Evolutionary conservation across 805 yeast genomes (phyloP).

Genomic region (Zygoascus tannicola): DNA sequence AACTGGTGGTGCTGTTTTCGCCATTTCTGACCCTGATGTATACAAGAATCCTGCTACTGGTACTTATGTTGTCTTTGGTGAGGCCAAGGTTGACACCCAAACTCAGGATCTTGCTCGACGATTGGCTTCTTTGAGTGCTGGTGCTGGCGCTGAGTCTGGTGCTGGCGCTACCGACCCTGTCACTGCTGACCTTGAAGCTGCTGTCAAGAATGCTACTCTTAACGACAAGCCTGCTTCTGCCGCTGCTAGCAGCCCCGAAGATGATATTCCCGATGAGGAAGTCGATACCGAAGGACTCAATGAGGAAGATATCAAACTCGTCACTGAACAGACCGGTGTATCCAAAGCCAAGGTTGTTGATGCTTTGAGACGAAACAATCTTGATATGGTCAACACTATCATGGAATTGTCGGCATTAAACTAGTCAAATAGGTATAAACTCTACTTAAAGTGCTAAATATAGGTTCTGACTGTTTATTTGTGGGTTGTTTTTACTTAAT

Average conservation of each 20-base stretch:
- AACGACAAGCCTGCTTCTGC: constrained; percentile 32
- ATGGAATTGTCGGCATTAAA: constrained; percentile 42
- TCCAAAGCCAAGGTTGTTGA: constrained; percentile 84
- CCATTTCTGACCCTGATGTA: constrained; percentile 90
- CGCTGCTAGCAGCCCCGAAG: constrained; percentile 32
- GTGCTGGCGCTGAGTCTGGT: constrained; percentile 30
- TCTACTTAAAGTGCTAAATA: too few relatives aligned
- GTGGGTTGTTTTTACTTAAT: too few relatives aligned
- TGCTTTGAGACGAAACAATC: constrained; percentile 79
- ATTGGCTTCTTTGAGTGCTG: constrained; percentile 56
- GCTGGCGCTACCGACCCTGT: constrained; percentile 22
- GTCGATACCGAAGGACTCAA: constrained; percentile 82
- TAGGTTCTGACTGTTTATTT: too few relatives aligned
- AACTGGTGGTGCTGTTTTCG: constrained; percentile 84
- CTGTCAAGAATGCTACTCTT: constrained; percentile 21
- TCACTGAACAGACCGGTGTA: constrained; percentile 84
- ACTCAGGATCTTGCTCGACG: constrained; percentile 77
- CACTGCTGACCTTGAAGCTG: constrained; percentile 24
- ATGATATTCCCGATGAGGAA: constrained; percentile 56
- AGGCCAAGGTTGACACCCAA: constrained; percentile 92
- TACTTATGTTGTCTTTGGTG: constrained; percentile 94
- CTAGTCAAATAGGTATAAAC: not conserved
- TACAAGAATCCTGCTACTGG: constrained; percentile 86
- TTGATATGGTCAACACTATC: constrained; percentile 94
- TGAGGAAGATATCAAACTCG: constrained; percentile 72